A percentile compares a stretch with the other conserved stretches of the same genome.
Evolutionary conservation across 108 stramenopile genomes (phyloP).

Genomic region (Fragilaria crotonensis): DNA sequence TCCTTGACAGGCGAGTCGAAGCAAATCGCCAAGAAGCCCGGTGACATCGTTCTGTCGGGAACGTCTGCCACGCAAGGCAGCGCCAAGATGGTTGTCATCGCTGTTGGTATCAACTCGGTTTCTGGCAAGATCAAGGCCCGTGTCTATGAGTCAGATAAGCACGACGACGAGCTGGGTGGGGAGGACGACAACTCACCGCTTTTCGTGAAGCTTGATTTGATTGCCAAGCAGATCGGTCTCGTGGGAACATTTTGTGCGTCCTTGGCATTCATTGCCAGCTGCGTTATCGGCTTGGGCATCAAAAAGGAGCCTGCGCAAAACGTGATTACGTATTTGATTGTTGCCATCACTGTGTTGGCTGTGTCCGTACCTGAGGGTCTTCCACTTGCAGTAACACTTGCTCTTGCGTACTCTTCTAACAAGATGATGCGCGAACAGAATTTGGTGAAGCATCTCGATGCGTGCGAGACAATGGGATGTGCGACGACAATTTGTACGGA

Average conservation of each 20-base stretch:
- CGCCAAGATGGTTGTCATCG: constrained; percentile 85
- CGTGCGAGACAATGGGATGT: constrained; percentile 99
- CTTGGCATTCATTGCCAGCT: constrained; percentile 69
- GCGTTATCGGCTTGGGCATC: constrained; percentile 70
- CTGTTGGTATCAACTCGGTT: constrained; percentile 81
- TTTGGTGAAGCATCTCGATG: constrained; percentile 92
- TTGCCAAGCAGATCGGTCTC: constrained; percentile 86
- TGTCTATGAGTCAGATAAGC: constrained; percentile 68
- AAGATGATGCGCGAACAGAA: constrained; percentile 95
- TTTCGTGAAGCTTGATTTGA: constrained; percentile 73
- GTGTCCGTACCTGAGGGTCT: constrained; percentile 99
- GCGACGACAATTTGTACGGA: constrained; percentile 99
- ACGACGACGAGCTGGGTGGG: constrained; percentile 57
- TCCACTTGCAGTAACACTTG: constrained; percentile 93
- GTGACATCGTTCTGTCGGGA: constrained; percentile 61
- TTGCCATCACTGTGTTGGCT: constrained; percentile 85
- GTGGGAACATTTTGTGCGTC: constrained; percentile 64
- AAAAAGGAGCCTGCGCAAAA: constrained; percentile 21
- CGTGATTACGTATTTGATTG: constrained; percentile 68
- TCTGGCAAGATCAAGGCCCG: constrained; percentile 82
- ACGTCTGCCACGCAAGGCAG: constrained; percentile 67
- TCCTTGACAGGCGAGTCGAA: constrained; percentile 93
- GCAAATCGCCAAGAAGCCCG: constrained; percentile 74
- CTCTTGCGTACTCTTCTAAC: constrained; percentile 86
- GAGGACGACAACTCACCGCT: constrained; percentile 68